These are phyloP conservation scores for Microbotryum scabiosae DNA, from an alignment of 1,284 basidiomycete species.

Conservation along the genomic window DNA sequence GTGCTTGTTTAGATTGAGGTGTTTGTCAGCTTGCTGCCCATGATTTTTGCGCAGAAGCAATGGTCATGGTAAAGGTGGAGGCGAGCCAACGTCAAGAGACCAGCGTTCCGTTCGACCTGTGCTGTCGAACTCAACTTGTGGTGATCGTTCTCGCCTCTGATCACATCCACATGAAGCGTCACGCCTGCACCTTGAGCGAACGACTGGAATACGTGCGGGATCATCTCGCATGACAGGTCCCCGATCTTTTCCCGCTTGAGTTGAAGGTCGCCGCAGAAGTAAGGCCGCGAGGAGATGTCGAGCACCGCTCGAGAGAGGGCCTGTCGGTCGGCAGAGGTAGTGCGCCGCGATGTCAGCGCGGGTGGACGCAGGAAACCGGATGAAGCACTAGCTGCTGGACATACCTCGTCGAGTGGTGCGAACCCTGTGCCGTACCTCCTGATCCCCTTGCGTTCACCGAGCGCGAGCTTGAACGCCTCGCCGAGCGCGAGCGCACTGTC, in stretches of 20 bases:
- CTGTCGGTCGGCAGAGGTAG: conserved; percentile 42
- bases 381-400: conserved; percentile 25
- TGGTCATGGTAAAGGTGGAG: not conserved
- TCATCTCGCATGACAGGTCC: conserved; percentile 87
- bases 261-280: conserved; percentile 77
- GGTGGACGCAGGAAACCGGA: not conserved
- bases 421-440: conserved; percentile 92
- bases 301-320: conserved; percentile 90
- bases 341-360: not conserved
- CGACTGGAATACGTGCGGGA: conserved; percentile 87
- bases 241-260: conserved; percentile 94
- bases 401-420: conserved; percentile 91
- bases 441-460: conserved; percentile 92
- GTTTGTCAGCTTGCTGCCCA: not conserved
- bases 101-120: not conserved
- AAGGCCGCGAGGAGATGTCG: conserved; percentile 94
- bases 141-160: conserved; percentile 95
- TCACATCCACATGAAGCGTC: conserved; percentile 85
- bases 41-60: not conserved
- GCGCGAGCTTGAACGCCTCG: conserved; percentile 81
- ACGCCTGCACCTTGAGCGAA: conserved; percentile 86
- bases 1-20: not conserved
- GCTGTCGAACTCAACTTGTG: conserved; percentile 59
- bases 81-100: not conserved
- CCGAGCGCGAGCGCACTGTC: conserved; percentile 45